These are phyloP conservation scores for Plasmodium gallinaceum DNA, from an alignment of 169 alveolate genomes.

Conservation along the genomic window DNA sequence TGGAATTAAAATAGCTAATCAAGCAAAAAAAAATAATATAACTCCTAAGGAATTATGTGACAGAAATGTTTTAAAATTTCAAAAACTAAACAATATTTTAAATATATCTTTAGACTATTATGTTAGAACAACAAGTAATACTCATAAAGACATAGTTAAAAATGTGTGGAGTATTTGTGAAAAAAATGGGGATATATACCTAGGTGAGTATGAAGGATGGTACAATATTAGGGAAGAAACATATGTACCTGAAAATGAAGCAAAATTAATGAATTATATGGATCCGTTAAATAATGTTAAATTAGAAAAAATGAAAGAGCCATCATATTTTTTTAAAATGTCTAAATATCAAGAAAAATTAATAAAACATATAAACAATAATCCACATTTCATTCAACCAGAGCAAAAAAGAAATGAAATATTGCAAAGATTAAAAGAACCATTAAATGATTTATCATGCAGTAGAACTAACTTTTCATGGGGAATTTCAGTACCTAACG, in stretches of 20 bases:
- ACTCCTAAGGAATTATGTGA: slow-evolving; percentile 91
- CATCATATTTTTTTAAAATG: slow-evolving; percentile 92
- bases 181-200: slow-evolving; percentile 89
- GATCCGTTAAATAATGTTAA: slow-evolving; percentile 91
- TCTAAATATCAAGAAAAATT: slow-evolving; percentile 89
- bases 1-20: slow-evolving; percentile 93
- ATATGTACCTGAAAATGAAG: slow-evolving; percentile 92
- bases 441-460: slow-evolving; percentile 92
- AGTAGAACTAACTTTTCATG: slow-evolving; percentile 92
- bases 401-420: slow-evolving; percentile 86
- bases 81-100: slow-evolving; percentile 74
- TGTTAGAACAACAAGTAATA: slow-evolving; percentile 90
- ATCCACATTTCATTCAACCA: slow-evolving; percentile 89
- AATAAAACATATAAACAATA: slow-evolving; percentile 82
- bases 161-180: slow-evolving; percentile 87
- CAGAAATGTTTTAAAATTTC: slow-evolving; percentile 79
- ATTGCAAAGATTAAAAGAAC: slow-evolving; percentile 86
- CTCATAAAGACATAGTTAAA: slow-evolving; percentile 87
- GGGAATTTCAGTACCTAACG: slow-evolving; percentile 94
- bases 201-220: slow-evolving; percentile 92
- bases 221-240: slow-evolving; percentile 94
- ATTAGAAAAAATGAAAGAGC: slow-evolving; percentile 89
- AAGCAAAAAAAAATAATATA: slow-evolving; percentile 88
- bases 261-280: slow-evolving; percentile 88
- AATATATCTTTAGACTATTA: slow-evolving; percentile 84